Evolutionary conservation across 2,329 filamentous ascomycete genomes (phyloP), one percentile per base, ranked within the genome.

Genomic region (Penicillium sp.): DNA sequence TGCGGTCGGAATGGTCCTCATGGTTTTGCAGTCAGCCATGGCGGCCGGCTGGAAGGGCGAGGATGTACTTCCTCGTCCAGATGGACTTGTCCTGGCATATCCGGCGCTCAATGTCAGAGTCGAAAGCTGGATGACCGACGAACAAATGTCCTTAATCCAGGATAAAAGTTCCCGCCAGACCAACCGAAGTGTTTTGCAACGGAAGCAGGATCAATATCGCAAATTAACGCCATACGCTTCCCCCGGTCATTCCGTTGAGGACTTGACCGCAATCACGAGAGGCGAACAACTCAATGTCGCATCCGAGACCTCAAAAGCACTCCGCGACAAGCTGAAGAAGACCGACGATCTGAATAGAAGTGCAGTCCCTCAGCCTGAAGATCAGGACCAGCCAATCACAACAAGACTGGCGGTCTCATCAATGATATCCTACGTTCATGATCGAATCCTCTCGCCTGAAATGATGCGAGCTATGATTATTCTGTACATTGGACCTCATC

Each of bases 391-490:
- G 31, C 69, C 70, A 29, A 74, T 95, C 51, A 83, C 80, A 57
- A 97, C 93, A 1, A 82, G 90, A n/a, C 79, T 98, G 8, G 90
- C 91, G 13, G 95, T 91, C 65, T 90, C 89, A 0, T 91, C 85
- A n/a, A 95, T 95, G 82, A 94, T 98, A 28, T 96, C 91, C 0
- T 97, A 97, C 70, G 95, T 96, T 68, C 93, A 95, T 66, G 93
- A 98, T 67, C 85, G 93, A 23, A 87, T 98, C 23, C 77, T 98
- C 11, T 91, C 89, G 0, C 91, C 93, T 0, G 93, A 98, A 69
- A 95, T 97, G 89, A 96, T 97, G 86, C 86, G 93, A 26, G 89
- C 90, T 53, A 97, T 98, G 90, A 95, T 98, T 55, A 95, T 98
- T 55, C 77, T 98, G 3, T 98, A 98, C 66, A 87, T 98, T 45